Conservation (phyloP, 2,329 filamentous ascomycete species). For the Domatiomyces globalis region DNA sequence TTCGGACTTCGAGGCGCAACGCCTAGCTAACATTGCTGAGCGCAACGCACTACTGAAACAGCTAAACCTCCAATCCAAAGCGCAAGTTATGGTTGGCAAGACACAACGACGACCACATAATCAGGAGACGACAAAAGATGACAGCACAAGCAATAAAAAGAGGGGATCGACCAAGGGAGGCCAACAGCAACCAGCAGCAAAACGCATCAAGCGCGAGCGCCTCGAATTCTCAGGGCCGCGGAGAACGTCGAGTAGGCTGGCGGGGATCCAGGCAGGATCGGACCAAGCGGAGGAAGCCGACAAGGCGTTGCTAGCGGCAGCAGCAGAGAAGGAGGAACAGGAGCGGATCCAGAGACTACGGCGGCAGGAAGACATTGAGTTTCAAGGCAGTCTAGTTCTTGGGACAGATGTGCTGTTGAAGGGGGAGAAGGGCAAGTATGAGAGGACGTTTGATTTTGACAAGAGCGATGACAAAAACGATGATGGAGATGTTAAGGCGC, state of each 20-base stretch:
- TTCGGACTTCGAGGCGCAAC: constrained; percentile 74
- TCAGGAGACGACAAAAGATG: background rate
- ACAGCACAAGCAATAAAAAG: constrained; percentile 27
- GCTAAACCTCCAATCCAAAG: constrained; percentile 51
- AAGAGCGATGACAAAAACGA: constrained; percentile 55
- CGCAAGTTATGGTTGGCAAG: constrained; percentile 32
- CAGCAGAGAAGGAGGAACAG: constrained; percentile 50
- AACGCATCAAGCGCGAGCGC: constrained; percentile 49
- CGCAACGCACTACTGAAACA: constrained; percentile 73
- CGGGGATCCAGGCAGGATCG: constrained; percentile 36
- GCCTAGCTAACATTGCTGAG: constrained; percentile 72
- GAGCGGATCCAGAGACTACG: constrained; percentile 48
- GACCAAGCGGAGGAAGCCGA: constrained; percentile 31
- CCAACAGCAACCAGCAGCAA: constrained; percentile 32
- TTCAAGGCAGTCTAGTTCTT: constrained; percentile 66
- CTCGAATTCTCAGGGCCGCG: constrained; percentile 42
- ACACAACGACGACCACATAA: background rate
- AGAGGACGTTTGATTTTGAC: constrained; percentile 64
- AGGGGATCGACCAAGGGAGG: constrained; percentile 30
- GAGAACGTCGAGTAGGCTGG: constrained; percentile 47
- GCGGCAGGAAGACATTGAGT: constrained; percentile 52
- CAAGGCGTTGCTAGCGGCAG: constrained; percentile 53
- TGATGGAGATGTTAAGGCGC: constrained; percentile 58
- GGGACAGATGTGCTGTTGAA: constrained; percentile 44
- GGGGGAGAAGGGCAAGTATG: constrained; percentile 61